Conservation (phyloP, 768 basidiomycete genomes). For the Amanita exitialis region DNA sequence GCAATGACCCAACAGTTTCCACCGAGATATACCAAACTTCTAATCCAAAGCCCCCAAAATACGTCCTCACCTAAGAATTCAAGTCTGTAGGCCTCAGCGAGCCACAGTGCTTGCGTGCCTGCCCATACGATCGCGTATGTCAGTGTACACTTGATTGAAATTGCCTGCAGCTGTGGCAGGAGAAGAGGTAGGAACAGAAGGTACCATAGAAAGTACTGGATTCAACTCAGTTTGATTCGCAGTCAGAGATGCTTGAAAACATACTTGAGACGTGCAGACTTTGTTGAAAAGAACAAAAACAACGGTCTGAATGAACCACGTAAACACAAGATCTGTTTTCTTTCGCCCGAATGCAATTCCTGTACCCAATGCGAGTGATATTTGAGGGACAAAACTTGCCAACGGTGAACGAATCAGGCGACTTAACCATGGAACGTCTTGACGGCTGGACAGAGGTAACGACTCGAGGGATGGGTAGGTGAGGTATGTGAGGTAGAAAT, state of each 20-base stretch:
- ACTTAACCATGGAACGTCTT: constrained; percentile 23
- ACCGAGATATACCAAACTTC: constrained; percentile 63
- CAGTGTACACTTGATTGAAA: constrained; percentile 33
- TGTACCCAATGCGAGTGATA: constrained; percentile 55
- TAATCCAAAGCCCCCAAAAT: constrained; percentile 68
- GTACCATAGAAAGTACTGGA: constrained; percentile 96
- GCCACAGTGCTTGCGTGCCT: constrained; percentile 78
- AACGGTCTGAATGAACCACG: constrained; percentile 89
- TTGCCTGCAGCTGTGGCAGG: constrained; percentile 46
- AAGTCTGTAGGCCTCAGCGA: constrained; percentile 81
- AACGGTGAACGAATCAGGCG: constrained; percentile 58
- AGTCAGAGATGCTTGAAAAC: constrained; percentile 7
- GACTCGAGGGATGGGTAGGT: constrained; percentile 43
- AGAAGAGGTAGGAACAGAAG: constrained; percentile 80
- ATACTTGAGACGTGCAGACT: constrained; percentile 93
- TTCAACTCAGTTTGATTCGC: neutral
- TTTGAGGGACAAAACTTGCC: constrained; percentile 78
- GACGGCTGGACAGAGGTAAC: constrained; percentile 10
- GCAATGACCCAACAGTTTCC: constrained; percentile 77
- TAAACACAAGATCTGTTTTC: constrained; percentile 55
- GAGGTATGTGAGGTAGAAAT: constrained; percentile 93
- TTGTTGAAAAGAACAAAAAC: constrained; percentile 96
- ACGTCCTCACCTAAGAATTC: constrained; percentile 80
- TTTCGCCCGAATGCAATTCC: constrained; percentile 64
- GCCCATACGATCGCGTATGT: constrained; percentile 54